Conservation (phyloP, 169 alveolate genomes). For the Plasmodium knowlesi region DNA sequence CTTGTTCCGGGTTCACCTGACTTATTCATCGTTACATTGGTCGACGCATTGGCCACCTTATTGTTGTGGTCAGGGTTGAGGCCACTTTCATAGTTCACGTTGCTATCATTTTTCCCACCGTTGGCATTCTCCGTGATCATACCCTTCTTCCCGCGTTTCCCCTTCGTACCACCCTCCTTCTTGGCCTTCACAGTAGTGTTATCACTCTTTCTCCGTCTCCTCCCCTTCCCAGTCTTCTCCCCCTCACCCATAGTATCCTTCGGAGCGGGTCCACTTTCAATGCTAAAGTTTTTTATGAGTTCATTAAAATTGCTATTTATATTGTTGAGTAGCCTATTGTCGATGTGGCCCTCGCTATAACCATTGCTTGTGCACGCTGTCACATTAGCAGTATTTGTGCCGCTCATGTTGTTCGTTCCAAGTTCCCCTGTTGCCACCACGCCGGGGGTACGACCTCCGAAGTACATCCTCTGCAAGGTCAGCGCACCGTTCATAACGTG, state of each 20-base stretch:
- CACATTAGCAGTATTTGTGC: neutral
- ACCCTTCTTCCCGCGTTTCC: neutral
- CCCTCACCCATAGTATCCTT: neutral
- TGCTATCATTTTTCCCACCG: neutral
- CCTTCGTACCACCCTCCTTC: neutral
- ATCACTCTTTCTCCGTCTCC: neutral
- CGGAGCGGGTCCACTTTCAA: constrained; percentile 12
- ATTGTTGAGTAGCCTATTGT: neutral
- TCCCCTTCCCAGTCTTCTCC: neutral
- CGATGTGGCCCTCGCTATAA: neutral
- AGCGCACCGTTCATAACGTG: constrained; percentile 20
- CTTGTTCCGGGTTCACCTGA: constrained; percentile 32
- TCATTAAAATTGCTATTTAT: constrained; percentile 14
- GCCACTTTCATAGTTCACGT: neutral
- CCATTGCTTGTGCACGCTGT: neutral
- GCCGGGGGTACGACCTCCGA: neutral
- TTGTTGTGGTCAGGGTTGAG: neutral
- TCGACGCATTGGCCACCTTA: neutral
- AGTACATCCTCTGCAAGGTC: neutral
- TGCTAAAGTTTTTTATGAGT: constrained; percentile 6
- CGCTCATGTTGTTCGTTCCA: neutral
- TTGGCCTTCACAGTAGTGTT: neutral
- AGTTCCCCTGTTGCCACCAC: neutral
- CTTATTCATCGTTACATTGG: neutral
- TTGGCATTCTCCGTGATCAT: neutral